Base-by-base conservation (phyloP, 768 basidiomycete genomes). In the Podaxis pistillaris region DNA sequence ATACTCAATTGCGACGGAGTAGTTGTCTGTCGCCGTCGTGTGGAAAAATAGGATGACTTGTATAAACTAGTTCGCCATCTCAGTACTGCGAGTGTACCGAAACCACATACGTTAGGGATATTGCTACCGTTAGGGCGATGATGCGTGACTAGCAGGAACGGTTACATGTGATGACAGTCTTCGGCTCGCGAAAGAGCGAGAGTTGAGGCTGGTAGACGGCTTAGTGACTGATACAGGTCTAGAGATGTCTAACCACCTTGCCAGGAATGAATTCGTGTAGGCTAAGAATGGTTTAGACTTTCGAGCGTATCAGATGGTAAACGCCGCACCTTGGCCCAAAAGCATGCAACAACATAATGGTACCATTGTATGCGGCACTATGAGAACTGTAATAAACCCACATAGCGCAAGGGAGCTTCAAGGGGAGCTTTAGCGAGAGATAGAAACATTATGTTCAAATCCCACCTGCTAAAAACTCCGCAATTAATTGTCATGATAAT, bases 401-500 rank as follows among this genome's bases (percentile, higher is more conserved):
- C 58, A 24, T 11, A 64, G 52, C 15, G 66, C 63, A 5, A 67
- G 44, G 1, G 65, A 63, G 40, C 65, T 66, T 52, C 17, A 40
- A 41, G 22, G 26, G 30, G 30, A 9, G 28, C 19, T 13, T 40
- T 26, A 40, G 22, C 47, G 15, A 41, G n/a, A 17, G 17, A 13
- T 38, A 12, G 44, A 26, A 8, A 11, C 24, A 46, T 33, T 28
- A 46, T 38, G 17, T 12, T 15, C 17, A 24, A 53, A 17, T 9
- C 59, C 30, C 46, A 63, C 66, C 66, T 62, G 53, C 66, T 62
- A 7, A 67, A 41, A 37, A 64, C 30, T 3, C 66, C 64, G 41
- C 55, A 64, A 44, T 67, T 57, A 8, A 67, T 62, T 24, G 66
- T 67, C 28, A 67, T 30, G 6, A 64, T 30, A 4, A 64, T 67